Base-by-base conservation (phyloP, 129 eudicot species). In the Chrysanthemum makinoi region DNA sequence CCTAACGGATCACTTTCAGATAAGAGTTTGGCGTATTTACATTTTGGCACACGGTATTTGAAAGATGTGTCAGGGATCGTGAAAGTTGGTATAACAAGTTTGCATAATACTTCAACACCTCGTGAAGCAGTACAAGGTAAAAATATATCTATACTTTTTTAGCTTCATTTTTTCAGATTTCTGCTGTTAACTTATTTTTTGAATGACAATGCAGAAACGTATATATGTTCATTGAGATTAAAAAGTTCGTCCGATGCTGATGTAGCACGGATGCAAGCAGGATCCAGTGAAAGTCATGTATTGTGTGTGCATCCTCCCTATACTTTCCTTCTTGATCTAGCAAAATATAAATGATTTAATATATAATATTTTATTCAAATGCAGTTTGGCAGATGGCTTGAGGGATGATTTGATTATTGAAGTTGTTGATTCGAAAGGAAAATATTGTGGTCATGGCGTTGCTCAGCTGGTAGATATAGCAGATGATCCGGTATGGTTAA, bases 381-480 rank as follows among this genome's bases (percentile, higher is more conserved):
- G 60, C 88, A 91, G 97, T 78, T 82, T 88, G 68, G 93, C 97
- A 44, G 97, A 86, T 70, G 91, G 90, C 64, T 78, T 75, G 79
- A 88, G 88, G 65, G 97, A 91, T 83, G 96, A 88, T 75, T 70
- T 91, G 56, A 26, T 81, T 35, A 69, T 86, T 55, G 84, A 82
- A 78, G 83, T 88, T 58, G 64, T 70, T 28, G 90, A 91, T 79
- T 88, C 92, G 39, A 91, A 88, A 70, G 92, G 96, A 43, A 84
- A 63, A 68, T 67, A 76, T 62, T 88, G 87, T 80, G 97, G 97
- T 54, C 84, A 85, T 16, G 83, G 72, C 15, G 59, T 82, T 46
- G 88, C 91, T 70, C 96, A 91, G 73, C 77, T 91, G 75, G 92
- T 95, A 35, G 94, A 82, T 70, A 81, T 91, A 65, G 81, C 91